These are phyloP conservation scores for Aaosphaeria arxii DNA, from an alignment of 2,329 filamentous ascomycete species.

Conservation along the genomic window DNA sequence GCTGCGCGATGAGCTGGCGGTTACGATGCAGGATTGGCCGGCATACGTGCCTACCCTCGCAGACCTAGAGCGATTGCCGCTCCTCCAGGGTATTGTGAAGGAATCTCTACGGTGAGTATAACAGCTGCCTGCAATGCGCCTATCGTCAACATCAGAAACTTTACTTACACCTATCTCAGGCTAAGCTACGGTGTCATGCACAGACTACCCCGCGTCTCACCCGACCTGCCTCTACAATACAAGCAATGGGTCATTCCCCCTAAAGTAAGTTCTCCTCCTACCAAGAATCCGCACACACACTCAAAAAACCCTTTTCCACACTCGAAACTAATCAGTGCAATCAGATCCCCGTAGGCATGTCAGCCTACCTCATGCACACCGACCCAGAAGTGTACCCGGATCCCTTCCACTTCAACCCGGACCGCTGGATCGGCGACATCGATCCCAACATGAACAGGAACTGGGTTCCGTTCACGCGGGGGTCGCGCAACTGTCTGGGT, in stretches of 20 bases:
- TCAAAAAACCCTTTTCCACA: too few species aligned
- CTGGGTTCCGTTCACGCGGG: constrained; percentile 14
- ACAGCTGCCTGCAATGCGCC: too few species aligned
- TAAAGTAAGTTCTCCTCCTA: constrained; percentile 2
- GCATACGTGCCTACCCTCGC: constrained; percentile 1
- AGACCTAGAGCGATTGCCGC: constrained; percentile 9
- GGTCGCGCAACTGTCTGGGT: constrained; percentile 16
- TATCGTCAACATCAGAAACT: too few species aligned
- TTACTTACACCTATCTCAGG: neutral
- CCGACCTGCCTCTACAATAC: constrained; percentile 7
- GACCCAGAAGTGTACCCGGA: constrained; percentile 16
- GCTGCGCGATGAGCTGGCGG: constrained; percentile 4
- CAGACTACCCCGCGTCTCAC: constrained; percentile 14
- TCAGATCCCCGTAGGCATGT: constrained; percentile 9
- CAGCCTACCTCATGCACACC: constrained; percentile 25
- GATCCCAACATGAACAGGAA: constrained; percentile 1
- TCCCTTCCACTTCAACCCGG: constrained; percentile 17
- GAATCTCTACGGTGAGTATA: constrained; percentile 12
- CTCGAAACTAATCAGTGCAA: neutral
- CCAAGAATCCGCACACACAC: too few species aligned
- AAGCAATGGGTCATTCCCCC: constrained; percentile 7
- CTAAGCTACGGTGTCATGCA: constrained; percentile 19
- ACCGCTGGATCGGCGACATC: constrained; percentile 27
- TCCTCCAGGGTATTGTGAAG: constrained; percentile 9
- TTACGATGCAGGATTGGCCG: constrained; percentile 7